These are phyloP conservation scores for Nigrospora oryzae DNA, from an alignment of 2,329 filamentous ascomycete genomes.

Conservation along the genomic window DNA sequence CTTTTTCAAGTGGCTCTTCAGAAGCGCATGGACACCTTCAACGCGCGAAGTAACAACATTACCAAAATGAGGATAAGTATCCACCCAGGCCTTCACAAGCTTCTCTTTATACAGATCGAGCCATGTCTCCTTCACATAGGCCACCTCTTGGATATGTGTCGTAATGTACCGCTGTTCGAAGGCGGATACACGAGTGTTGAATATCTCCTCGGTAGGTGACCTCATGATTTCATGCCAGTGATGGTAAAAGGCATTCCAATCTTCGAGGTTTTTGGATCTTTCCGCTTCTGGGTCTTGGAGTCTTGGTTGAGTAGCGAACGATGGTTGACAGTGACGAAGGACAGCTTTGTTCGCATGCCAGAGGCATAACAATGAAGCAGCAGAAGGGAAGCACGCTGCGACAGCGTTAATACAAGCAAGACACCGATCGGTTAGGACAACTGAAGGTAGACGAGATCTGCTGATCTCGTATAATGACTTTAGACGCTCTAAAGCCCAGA, in stretches of 20 bases:
- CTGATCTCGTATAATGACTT: constrained; percentile 8
- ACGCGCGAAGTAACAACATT: constrained; percentile 8
- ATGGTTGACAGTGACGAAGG: constrained; percentile 4
- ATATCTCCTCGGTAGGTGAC: constrained; percentile 6
- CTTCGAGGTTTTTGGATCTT: neutral
- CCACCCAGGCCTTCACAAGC: constrained; percentile 11
- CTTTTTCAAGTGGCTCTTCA: constrained; percentile 8
- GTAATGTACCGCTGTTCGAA: constrained; percentile 9
- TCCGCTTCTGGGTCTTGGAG: neutral
- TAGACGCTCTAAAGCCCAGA: constrained; percentile 11
- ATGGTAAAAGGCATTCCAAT: constrained; percentile 9
- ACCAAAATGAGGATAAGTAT: constrained; percentile 8
- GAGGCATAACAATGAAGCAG: constrained; percentile 6
- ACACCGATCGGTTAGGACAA: constrained; percentile 11
- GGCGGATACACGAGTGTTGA: constrained; percentile 6
- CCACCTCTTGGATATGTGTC: constrained; percentile 7
- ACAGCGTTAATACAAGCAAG: constrained; percentile 10
- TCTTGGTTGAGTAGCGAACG: neutral
- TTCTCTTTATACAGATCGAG: constrained; percentile 12
- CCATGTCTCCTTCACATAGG: constrained; percentile 11
- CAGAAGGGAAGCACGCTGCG: constrained; percentile 4
- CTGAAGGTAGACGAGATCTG: constrained; percentile 6
- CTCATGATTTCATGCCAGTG: constrained; percentile 10
- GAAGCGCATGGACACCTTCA: constrained; percentile 8
- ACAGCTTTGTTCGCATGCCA: constrained; percentile 12